A percentile compares a stretch with the other conserved stretches of the same genome.
phyloP scores from a whole-genome alignment of 169 alveolate species.

The Plasmodium blacklocki region DNA sequence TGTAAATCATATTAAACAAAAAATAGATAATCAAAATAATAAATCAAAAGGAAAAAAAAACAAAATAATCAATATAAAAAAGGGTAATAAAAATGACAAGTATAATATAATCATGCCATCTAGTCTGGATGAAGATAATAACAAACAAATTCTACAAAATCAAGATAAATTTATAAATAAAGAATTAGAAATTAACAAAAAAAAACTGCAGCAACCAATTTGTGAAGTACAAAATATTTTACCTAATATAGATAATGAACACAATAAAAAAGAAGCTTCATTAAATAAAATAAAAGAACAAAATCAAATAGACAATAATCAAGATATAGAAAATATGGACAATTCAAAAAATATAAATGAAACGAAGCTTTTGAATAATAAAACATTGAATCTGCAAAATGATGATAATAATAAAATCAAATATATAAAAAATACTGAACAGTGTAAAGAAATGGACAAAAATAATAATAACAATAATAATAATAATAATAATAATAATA shows the following conservation, averaged over 20 bases:
- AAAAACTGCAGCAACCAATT: neutral
- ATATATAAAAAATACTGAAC: neutral
- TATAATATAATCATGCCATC: too few relatives aligned
- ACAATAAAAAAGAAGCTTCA: neutral
- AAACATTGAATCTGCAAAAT: neutral
- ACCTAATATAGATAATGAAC: neutral
- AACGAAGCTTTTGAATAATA: neutral
- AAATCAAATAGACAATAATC: neutral
- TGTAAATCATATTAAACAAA: neutral
- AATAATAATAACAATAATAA: neutral
- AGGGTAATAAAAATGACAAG: slow-evolving; percentile 5
- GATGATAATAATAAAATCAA: neutral
- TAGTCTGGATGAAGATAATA: neutral
- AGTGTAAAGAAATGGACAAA: neutral
- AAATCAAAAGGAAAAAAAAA: neutral
- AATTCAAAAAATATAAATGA: neutral
- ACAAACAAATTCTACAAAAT: neutral
- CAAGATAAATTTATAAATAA: slow-evolving; percentile 4
- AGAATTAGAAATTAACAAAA: slow-evolving; percentile 5
- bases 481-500: neutral
- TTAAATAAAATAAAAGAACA: neutral
- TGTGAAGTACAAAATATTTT: neutral
- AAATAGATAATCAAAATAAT: neutral
- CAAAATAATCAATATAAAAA: slow-evolving; percentile 2
- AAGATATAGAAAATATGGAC: neutral